phyloP scores from a whole-genome alignment of 75 land plant species.

The Pinus tabuliformis region DNA sequence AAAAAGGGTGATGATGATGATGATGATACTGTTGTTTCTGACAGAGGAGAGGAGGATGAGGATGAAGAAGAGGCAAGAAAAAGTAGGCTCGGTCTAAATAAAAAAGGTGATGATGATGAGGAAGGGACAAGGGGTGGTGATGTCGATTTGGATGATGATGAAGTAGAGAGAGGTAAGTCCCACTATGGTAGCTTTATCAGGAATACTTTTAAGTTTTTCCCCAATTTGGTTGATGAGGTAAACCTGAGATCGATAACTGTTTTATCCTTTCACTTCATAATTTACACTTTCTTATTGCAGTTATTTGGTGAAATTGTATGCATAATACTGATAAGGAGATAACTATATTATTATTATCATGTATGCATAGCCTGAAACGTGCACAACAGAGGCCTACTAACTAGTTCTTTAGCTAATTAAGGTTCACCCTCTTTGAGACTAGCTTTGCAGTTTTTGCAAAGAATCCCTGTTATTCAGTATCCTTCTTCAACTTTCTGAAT shows the following conservation, averaged over 20 bases:
- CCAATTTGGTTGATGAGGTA: background rate
- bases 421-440: background rate
- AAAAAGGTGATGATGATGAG: conserved; percentile 76
- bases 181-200: background rate
- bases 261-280: too few relatives aligned
- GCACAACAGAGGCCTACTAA: background rate
- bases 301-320: too few relatives aligned
- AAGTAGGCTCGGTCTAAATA: conserved; percentile 70
- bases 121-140: conserved; percentile 73
- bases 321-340: too few relatives aligned
- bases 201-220: background rate
- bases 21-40: conserved; percentile 47
- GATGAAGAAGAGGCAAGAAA: conserved; percentile 83
- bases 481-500: background rate
- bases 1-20: conserved; percentile 59
- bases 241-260: too few relatives aligned
- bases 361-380: background rate
- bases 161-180: conserved; percentile 83
- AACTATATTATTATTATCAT: background rate
- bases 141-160: conserved; percentile 80
- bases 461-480: background rate
- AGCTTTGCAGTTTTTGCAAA: background rate
- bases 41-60: conserved; percentile 85
- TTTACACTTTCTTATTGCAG: too few relatives aligned
- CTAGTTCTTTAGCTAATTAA: background rate